phyloP scores from a whole-genome alignment of 805 yeast species.

The Cyberlindnera euphorbiae region DNA sequence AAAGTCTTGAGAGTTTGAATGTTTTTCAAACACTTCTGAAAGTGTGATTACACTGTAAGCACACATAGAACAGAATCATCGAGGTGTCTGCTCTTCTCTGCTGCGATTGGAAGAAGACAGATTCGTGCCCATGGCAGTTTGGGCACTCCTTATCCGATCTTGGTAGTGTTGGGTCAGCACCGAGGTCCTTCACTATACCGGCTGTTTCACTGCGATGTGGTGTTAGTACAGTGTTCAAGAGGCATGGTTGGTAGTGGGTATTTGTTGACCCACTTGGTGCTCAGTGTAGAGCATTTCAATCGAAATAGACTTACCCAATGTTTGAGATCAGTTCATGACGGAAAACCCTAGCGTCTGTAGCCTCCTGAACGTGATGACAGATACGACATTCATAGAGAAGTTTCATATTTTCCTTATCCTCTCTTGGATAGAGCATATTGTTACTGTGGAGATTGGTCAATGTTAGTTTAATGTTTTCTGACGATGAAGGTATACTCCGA shows the following conservation, averaged over 20 bases:
- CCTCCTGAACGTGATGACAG: constrained; percentile 89
- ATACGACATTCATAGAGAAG: constrained; percentile 91
- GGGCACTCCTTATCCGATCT: constrained; percentile 94
- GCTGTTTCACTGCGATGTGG: constrained; percentile 68
- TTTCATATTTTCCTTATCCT: constrained; percentile 69
- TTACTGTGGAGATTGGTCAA: constrained; percentile 42
- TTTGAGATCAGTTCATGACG: constrained; percentile 89
- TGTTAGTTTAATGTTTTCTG: too few species aligned
- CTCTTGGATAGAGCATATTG: constrained; percentile 97
- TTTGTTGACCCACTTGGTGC: too few species aligned
- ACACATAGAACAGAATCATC: constrained; percentile 91
- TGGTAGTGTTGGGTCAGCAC: constrained; percentile 96
- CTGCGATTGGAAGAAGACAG: constrained; percentile 96
- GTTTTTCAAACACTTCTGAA: constrained; percentile 30
- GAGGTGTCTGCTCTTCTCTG: constrained; percentile 93
- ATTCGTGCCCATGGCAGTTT: constrained; percentile 76
- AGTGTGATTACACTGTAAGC: constrained; percentile 79
- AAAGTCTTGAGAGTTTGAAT: too few species aligned
- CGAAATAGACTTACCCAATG: constrained; percentile 55
- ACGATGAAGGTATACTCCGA: too few species aligned
- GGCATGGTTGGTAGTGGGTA: too few species aligned
- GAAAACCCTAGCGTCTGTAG: constrained; percentile 82
- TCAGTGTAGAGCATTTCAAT: too few species aligned
- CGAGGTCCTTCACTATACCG: constrained; percentile 94
- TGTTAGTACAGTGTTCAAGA: constrained; percentile 1